phyloP scores from a whole-genome alignment of 371 early-diverging fungal genomes.

The Mucor circinelloides region DNA sequence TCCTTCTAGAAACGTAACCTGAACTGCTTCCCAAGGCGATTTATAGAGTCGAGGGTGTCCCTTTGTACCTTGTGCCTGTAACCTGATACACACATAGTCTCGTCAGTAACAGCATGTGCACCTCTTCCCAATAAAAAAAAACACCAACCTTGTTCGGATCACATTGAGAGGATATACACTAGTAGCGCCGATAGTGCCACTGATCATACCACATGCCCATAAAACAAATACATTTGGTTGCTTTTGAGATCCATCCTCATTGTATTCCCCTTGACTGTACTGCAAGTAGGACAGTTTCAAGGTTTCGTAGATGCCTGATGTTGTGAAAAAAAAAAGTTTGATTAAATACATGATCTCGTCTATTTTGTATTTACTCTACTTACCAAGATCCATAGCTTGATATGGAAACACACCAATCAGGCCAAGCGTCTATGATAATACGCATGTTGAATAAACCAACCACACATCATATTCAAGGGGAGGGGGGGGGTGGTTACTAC shows the following conservation, averaged over 20 bases:
- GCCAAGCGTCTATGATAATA: constrained; percentile 40
- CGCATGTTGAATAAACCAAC: not conserved
- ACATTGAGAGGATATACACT: constrained; percentile 75
- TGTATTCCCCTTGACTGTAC: constrained; percentile 42
- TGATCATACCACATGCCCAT: constrained; percentile 68
- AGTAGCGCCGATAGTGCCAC: constrained; percentile 69
- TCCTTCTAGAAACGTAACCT: constrained; percentile 66
- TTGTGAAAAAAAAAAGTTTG: not conserved
- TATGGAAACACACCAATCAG: constrained; percentile 80
- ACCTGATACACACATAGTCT: constrained; percentile 32
- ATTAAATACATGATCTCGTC: not conserved
- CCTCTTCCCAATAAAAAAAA: not conserved
- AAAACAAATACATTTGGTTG: constrained; percentile 54
- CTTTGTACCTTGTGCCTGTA: constrained; percentile 82
- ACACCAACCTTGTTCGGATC: constrained; percentile 67
- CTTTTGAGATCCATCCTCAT: constrained; percentile 29
- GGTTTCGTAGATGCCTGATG: constrained; percentile 65
- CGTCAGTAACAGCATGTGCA: not conserved
- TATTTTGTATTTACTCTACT: not conserved
- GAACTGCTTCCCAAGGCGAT: constrained; percentile 66
- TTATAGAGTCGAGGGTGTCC: constrained; percentile 70
- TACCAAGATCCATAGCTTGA: constrained; percentile 74
- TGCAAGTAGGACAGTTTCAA: constrained; percentile 65
- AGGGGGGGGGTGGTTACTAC: no score
- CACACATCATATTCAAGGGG: not conserved